Evolutionary conservation across 2,329 filamentous ascomycete genomes (phyloP), one percentile per base, ranked within the genome.

Genomic region (Pseudogymnoascus pannorum): DNA sequence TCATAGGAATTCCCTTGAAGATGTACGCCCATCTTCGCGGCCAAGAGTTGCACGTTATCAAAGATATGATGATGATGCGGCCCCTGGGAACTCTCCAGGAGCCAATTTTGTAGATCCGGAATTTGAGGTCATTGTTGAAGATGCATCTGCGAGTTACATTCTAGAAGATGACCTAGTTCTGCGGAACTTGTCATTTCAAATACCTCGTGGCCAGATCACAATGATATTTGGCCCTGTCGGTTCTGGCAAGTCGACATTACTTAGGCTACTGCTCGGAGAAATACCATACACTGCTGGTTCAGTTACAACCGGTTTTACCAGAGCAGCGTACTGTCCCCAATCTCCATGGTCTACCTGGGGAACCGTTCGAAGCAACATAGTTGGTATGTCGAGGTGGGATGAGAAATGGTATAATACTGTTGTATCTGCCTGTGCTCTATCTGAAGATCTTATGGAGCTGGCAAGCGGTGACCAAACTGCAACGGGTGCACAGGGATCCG

Each of bases 201-300:
- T 51, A 2, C 44, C 44, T n/a, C 44, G 44, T 18, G 44, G 24
- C n/a, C 24, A 51, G 24, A 16, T 29, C 24, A 51, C 44, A 14
- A 29, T 51, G 70, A 64, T 54, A 42, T 61, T 59, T 63, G 51
- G 79, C 14, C 79, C 79, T 14, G 77, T 80, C 22, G 80, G 78
- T 4, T 80, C 76, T 62, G 80, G 80, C 3, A 83, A 82, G 63
- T 81, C 79, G 18, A 80, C 79, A 3, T 66, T 83, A 4, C 71
- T 79, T 4, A 77, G 77, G 61, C 72, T 73, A 16, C 66, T 80
- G 14, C 72, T 79, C 0, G 76, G 77, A 22, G 78, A 80, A 62
- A 35, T 62, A 11, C 24, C 38, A 18, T 40, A 26, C 18, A 33
- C 35, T 4, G 29, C n/a, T 9, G 61, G 61, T n/a, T 51, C 44